phyloP scores from a whole-genome alignment of 768 basidiomycete species.

The Leccinellum rugosiceps region DNA sequence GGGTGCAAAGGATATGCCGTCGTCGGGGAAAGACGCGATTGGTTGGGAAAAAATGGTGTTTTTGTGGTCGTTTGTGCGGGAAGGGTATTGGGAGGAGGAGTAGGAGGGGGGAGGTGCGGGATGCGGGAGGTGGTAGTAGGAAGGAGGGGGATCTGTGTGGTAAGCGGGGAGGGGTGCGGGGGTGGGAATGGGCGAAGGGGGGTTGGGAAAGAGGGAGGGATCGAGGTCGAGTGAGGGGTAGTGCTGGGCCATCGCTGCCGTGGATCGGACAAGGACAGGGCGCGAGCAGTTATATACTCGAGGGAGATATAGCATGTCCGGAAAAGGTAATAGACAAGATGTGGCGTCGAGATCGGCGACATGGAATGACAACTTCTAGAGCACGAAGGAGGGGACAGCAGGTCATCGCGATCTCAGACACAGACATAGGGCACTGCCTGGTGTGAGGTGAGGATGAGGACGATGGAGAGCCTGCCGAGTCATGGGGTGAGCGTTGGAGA shows the following conservation, averaged over 20 bases:
- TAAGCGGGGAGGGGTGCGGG: conserved; percentile 7
- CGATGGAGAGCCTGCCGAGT: neutral
- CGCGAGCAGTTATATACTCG: conserved; percentile 16
- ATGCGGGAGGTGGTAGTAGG: conserved; percentile 5
- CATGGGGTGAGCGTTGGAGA: neutral
- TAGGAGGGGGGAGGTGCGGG: neutral
- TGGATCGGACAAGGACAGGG: conserved; percentile 2
- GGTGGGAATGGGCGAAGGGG: neutral
- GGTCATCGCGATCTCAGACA: neutral
- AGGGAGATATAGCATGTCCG: neutral
- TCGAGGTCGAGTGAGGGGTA: conserved; percentile 9
- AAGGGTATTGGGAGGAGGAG: neutral
- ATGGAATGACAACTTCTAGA: conserved; percentile 8
- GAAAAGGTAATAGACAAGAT: conserved; percentile 13
- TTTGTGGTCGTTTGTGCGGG: conserved; percentile 2
- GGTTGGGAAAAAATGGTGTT: neutral
- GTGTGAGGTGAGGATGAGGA: neutral
- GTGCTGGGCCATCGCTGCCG: conserved; percentile 19
- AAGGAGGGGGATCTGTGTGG: conserved; percentile 7
- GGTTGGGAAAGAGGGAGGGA: conserved; percentile 3
- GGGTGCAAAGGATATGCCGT: conserved; percentile 19
- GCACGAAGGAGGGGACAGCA: neutral
- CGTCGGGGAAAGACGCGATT: conserved; percentile 20
- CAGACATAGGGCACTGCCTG: neutral
- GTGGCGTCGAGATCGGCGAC: conserved; percentile 20